These are phyloP conservation scores for Diutina sp. DNA, from an alignment of 1,139 yeast genomes.

Conservation along the genomic window DNA sequence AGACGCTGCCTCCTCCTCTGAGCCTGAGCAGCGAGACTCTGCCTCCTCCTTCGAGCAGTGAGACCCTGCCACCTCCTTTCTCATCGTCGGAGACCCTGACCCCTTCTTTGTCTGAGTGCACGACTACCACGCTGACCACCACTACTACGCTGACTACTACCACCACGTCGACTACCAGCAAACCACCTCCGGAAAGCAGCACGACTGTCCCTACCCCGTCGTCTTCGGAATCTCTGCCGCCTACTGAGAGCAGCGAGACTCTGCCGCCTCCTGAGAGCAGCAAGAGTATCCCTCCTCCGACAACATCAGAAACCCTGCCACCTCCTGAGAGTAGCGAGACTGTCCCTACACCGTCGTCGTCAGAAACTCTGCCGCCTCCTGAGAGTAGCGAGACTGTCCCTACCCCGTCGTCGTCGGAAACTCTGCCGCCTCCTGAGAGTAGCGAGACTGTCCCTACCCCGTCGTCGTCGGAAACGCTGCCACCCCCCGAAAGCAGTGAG, in stretches of 20 bases:
- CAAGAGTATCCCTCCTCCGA: background rate
- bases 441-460: no score
- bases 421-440: background rate
- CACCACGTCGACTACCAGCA: background rate
- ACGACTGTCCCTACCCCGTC: background rate
- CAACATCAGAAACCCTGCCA: background rate
- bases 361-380: background rate
- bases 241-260: background rate
- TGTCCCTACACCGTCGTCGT: no score
- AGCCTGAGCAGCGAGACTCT: background rate
- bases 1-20: background rate
- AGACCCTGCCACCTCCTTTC: background rate
- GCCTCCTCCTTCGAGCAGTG: background rate
- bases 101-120: background rate
- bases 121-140: background rate
- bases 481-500: background rate
- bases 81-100: background rate
- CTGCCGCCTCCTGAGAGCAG: background rate
- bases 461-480: background rate
- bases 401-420: no score
- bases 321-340: no score
- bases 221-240: background rate
- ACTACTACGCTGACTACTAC: background rate
- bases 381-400: no score
- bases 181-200: background rate